Conservation (phyloP, 1,139 yeast species). For the Saccharomyces hybrid region DNA sequence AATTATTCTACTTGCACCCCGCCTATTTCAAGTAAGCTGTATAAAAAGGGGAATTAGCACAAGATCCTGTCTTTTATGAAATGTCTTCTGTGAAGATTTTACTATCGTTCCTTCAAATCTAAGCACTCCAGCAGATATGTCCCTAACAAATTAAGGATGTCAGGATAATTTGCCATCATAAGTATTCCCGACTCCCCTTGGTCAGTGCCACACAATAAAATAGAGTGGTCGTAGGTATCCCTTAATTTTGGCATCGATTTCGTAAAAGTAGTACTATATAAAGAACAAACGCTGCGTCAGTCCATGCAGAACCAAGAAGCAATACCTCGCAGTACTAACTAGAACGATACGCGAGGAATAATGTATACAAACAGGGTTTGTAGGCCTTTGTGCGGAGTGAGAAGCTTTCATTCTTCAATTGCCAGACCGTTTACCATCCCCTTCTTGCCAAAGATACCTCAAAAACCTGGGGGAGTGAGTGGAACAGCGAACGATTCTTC, state of each 20-base stretch:
- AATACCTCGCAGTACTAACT: neutral
- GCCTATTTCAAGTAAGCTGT: too few relatives aligned
- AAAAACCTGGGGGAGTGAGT: conserved; percentile 64
- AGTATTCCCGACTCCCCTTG: neutral
- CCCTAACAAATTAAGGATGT: neutral
- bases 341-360: neutral
- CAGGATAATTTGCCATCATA: neutral
- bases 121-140: neutral
- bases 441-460: conserved; percentile 46
- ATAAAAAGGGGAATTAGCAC: too few relatives aligned
- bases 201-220: neutral
- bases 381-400: neutral
- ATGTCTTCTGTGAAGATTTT: too few relatives aligned
- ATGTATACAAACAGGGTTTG: neutral
- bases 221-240: neutral
- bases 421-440: conserved; percentile 29
- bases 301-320: neutral
- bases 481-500: conserved; percentile 71
- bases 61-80: too few relatives aligned
- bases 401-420: neutral
- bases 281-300: neutral
- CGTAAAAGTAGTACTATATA: neutral
- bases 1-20: too few relatives aligned
- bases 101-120: neutral
- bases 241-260: neutral